phyloP scores from a whole-genome alignment of 371 early-diverging fungal species.

The Mucor mucedo region DNA sequence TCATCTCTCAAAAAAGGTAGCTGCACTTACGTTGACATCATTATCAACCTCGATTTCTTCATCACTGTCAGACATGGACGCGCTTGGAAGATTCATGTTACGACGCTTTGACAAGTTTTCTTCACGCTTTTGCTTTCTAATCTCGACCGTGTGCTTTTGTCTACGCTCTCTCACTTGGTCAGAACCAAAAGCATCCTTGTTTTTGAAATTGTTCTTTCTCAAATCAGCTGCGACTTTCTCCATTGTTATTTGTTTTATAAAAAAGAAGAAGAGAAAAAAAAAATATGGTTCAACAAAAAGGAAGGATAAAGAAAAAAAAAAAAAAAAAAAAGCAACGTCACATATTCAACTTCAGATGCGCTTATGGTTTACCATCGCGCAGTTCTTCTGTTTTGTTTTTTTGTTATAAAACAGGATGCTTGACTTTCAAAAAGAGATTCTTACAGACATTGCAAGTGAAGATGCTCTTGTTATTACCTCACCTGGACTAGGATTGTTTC shows the following conservation, averaged over 20 bases:
- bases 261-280: constrained; percentile 7
- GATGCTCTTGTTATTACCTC: constrained; percentile 87
- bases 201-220: constrained; percentile 41
- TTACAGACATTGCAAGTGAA: constrained; percentile 70
- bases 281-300: background rate
- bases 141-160: constrained; percentile 72
- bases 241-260: constrained; percentile 13
- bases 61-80: constrained; percentile 76
- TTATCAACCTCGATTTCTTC: constrained; percentile 68
- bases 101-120: constrained; percentile 94
- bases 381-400: background rate
- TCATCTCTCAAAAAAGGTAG: constrained; percentile 3
- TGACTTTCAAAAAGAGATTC: constrained; percentile 74
- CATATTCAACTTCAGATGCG: background rate
- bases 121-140: constrained; percentile 96
- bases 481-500: constrained; percentile 80
- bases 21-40: constrained; percentile 49
- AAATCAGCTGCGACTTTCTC: constrained; percentile 33
- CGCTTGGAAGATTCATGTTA: constrained; percentile 69
- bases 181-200: constrained; percentile 43
- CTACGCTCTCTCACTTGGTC: constrained; percentile 48
- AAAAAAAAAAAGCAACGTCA: constrained; percentile 8
- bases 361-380: background rate
- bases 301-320: constrained; percentile 9
- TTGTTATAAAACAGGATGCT: constrained; percentile 32